Percentiles rank a stretch among this genome's conserved stretches.
Evolutionary conservation across 2,329 filamentous ascomycete genomes (phyloP).

Genomic region (Aureobasidium melanogenum): DNA sequence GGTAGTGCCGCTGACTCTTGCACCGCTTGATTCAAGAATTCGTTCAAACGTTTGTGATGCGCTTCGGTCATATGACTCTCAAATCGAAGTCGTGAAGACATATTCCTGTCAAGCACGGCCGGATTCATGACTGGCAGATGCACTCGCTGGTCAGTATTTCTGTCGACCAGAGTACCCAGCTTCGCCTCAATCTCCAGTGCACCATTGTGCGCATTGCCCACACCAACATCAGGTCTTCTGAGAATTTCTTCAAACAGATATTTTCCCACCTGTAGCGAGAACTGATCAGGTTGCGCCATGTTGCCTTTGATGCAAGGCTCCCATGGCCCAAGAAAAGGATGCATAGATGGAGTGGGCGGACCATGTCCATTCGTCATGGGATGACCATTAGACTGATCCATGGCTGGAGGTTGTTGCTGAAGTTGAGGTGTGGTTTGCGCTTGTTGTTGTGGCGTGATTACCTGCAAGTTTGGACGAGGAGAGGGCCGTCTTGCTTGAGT

Average conservation of each 20-base stretch:
- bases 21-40: constrained; percentile 67
- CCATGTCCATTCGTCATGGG: neutral
- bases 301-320: constrained; percentile 13
- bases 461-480: neutral
- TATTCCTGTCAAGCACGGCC: constrained; percentile 55
- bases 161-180: constrained; percentile 71
- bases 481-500: constrained; percentile 1
- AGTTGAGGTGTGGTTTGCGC: neutral
- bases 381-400: constrained; percentile 7
- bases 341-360: neutral
- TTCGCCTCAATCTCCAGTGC: constrained; percentile 93
- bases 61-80: constrained; percentile 80
- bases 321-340: constrained; percentile 12
- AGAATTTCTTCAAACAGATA: constrained; percentile 12
- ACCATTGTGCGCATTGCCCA: constrained; percentile 51
- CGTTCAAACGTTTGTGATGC: constrained; percentile 77
- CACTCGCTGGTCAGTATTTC: constrained; percentile 60
- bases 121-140: constrained; percentile 60
- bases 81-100: constrained; percentile 48
- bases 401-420: neutral
- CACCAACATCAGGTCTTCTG: constrained; percentile 40
- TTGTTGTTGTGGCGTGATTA: neutral
- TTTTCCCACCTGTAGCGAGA: constrained; percentile 2
- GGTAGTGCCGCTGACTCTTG: constrained; percentile 38
- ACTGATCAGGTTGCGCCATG: neutral